Conservation (phyloP, 805 yeast genomes). For the Nakazawaea anatomiae region DNA sequence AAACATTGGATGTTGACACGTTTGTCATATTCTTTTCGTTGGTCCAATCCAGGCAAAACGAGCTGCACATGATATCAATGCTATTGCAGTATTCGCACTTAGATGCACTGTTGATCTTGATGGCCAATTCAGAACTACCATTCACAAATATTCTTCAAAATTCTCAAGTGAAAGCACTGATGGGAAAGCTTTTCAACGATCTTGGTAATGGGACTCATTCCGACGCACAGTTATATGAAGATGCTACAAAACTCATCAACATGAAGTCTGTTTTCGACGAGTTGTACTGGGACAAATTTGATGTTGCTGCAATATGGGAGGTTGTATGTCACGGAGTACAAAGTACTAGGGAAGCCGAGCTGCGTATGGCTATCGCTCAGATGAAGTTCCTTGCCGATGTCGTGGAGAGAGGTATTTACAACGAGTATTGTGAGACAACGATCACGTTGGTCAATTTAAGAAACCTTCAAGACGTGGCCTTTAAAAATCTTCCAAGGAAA, state of each 20-base stretch:
- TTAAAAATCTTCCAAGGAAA: conserved; percentile 15
- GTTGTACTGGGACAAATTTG: conserved; percentile 21
- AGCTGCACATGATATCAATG: conserved; percentile 11
- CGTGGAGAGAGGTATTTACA: conserved; percentile 18
- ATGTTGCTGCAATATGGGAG: conserved; percentile 16
- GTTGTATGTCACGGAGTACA: conserved; percentile 13
- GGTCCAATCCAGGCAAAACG: conserved; percentile 1
- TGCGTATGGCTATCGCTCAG: conserved; percentile 18
- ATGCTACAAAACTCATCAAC: conserved; percentile 16
- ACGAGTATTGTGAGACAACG: conserved; percentile 14
- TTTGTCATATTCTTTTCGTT: conserved; percentile 14
- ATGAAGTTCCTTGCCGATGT: conserved; percentile 20
- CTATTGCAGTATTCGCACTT: conserved; percentile 13
- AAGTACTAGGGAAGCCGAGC: conserved; percentile 14
- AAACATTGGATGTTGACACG: conserved; percentile 14
- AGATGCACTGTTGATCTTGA: conserved; percentile 15
- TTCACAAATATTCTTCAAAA: conserved; percentile 18
- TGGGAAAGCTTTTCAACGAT: conserved; percentile 20
- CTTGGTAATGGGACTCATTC: conserved; percentile 17
- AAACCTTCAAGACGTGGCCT: conserved; percentile 15
- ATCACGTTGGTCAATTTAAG: conserved; percentile 17
- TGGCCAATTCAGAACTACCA: conserved; percentile 13
- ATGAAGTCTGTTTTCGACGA: conserved; percentile 16
- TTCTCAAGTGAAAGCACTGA: conserved; percentile 14
- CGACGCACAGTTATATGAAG: conserved; percentile 15